A percentile compares a stretch with the other conserved stretches of the same genome.
Evolutionary conservation across 2,329 filamentous ascomycete species (phyloP).

Genomic region (Aspergillus sp.): DNA sequence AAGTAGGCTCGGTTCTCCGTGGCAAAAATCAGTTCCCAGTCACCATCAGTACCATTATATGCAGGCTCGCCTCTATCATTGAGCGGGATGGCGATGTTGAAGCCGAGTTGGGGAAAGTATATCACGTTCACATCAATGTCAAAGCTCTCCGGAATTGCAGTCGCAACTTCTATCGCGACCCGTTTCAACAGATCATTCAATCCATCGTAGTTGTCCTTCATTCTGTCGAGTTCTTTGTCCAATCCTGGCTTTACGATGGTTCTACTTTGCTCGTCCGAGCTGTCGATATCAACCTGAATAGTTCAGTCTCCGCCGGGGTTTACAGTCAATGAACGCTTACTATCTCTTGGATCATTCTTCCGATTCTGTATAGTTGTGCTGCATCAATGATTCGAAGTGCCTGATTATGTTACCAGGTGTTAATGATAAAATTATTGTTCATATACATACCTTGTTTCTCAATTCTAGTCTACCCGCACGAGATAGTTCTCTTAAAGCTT

Average conservation of each 20-base stretch:
- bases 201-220: slow-evolving; percentile 70
- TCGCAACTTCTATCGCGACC: slow-evolving; percentile 57
- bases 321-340: slow-evolving; percentile 23
- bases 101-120: slow-evolving; percentile 86
- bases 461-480: slow-evolving; percentile 48
- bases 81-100: slow-evolving; percentile 65
- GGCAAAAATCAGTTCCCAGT: slow-evolving; percentile 71
- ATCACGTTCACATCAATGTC: slow-evolving; percentile 62
- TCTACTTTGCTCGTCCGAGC: slow-evolving; percentile 61
- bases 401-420: slow-evolving; percentile 25
- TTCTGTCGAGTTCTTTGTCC: slow-evolving; percentile 64
- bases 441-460: slow-evolving; percentile 42
- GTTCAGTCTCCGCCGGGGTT: slow-evolving; percentile 7
- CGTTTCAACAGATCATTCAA: slow-evolving; percentile 65
- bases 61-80: slow-evolving; percentile 53
- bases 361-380: slow-evolving; percentile 54
- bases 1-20: slow-evolving; percentile 69
- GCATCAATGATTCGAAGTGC: slow-evolving; percentile 54
- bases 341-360: slow-evolving; percentile 61
- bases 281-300: slow-evolving; percentile 63
- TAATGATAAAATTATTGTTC: not conserved
- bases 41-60: slow-evolving; percentile 57
- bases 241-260: slow-evolving; percentile 66
- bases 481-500: slow-evolving; percentile 51
- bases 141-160: slow-evolving; percentile 51